Percentiles rank a stretch among this genome's conserved stretches.
These are phyloP conservation scores for Claviceps spartinae DNA, from an alignment of 2,329 filamentous ascomycete genomes.

Conservation along the genomic window DNA sequence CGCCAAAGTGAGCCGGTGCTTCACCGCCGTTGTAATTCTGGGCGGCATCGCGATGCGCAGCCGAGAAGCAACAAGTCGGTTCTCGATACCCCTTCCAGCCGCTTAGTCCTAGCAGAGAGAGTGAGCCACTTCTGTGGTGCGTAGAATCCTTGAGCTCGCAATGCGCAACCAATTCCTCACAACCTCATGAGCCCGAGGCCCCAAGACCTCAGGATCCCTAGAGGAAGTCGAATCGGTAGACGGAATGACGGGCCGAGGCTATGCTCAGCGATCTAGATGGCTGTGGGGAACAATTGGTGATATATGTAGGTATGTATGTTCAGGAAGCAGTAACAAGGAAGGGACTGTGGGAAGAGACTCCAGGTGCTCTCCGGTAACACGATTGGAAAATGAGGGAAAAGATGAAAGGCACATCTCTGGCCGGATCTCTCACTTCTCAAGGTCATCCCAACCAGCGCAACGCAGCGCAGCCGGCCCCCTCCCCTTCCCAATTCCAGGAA, in stretches of 20 bases:
- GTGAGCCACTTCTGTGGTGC: neutral
- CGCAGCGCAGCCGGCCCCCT: neutral
- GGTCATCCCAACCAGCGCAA: neutral
- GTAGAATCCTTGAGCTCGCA: neutral
- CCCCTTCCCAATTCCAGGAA: neutral
- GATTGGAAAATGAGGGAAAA: too few species aligned
- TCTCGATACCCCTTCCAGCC: neutral
- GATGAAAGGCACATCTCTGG: neutral
- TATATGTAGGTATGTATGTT: too few species aligned
- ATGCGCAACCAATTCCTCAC: neutral
- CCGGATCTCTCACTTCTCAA: neutral
- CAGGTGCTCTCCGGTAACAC: too few species aligned
- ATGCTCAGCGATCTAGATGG: too few species aligned
- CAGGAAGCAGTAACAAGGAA: too few species aligned
- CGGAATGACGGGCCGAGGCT: too few species aligned
- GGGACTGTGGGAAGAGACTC: too few species aligned
- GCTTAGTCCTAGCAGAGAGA: neutral
- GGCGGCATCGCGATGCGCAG: slow-evolving; percentile 19
- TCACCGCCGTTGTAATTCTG: slow-evolving; percentile 26
- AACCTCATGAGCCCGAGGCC: slow-evolving; percentile 1
- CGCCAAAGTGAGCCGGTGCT: slow-evolving; percentile 65
- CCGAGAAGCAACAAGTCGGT: neutral
- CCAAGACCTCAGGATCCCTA: neutral
- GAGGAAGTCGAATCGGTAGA: neutral
- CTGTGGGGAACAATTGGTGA: too few species aligned